A percentile compares a stretch with the other conserved stretches of the same genome.
These are phyloP conservation scores for Circinella umbellata DNA, from an alignment of 371 early-diverging fungal species.

Conservation along the genomic window DNA sequence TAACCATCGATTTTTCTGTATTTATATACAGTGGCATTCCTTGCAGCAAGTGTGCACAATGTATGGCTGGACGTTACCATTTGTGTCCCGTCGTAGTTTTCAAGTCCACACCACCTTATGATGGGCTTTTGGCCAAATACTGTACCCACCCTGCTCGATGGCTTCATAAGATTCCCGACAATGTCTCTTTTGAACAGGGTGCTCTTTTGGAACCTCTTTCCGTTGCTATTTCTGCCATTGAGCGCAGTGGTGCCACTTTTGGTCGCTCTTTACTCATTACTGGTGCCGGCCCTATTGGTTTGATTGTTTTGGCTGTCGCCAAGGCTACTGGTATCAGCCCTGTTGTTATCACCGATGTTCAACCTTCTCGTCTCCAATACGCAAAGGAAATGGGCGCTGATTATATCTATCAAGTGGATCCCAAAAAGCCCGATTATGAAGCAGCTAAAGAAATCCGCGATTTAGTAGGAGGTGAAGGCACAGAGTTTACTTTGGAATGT, in stretches of 20 bases:
- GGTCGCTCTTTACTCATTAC: slow-evolving; percentile 48
- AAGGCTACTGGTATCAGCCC: slow-evolving; percentile 47
- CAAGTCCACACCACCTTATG: slow-evolving; percentile 33
- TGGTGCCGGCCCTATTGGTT: slow-evolving; percentile 51
- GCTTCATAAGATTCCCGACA: slow-evolving; percentile 51
- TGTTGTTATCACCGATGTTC: slow-evolving; percentile 46
- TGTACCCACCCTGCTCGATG: slow-evolving; percentile 53
- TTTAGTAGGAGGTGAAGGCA: slow-evolving; percentile 34
- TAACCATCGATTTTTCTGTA: slow-evolving; percentile 4
- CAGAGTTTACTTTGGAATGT: slow-evolving; percentile 37
- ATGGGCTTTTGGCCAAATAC: slow-evolving; percentile 48
- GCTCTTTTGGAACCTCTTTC: slow-evolving; percentile 54
- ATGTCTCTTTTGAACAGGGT: slow-evolving; percentile 43
- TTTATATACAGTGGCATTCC: slow-evolving; percentile 43
- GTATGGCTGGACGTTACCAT: slow-evolving; percentile 52
- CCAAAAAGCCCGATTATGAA: slow-evolving; percentile 30
- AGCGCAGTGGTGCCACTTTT: slow-evolving; percentile 40
- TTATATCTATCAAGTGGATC: slow-evolving; percentile 34
- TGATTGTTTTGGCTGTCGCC: slow-evolving; percentile 46
- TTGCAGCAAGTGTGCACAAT: slow-evolving; percentile 48
- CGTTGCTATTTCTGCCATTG: slow-evolving; percentile 49
- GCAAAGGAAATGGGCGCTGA: slow-evolving; percentile 48
- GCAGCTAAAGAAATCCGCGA: slow-evolving; percentile 26
- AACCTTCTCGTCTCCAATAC: slow-evolving; percentile 42
- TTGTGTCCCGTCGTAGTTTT: slow-evolving; percentile 30